Conservation (phyloP, 768 basidiomycete species). For the Boletus subparvulus region DNA sequence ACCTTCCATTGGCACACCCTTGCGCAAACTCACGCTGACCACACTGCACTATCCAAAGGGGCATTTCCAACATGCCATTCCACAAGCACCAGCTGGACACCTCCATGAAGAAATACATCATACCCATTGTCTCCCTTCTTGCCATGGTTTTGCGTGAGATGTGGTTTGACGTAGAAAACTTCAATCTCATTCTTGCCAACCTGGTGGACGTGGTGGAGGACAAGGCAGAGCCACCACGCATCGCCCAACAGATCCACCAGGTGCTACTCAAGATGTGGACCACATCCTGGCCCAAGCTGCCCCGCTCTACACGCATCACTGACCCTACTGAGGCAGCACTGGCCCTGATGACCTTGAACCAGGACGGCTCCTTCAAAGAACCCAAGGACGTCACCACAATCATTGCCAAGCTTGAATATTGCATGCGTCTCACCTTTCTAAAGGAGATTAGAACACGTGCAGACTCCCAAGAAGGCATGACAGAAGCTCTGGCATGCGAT, state of each 20-base stretch:
- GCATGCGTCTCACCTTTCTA: slow-evolving; percentile 7
- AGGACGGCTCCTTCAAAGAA: slow-evolving; percentile 21
- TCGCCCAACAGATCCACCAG: not conserved
- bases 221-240: too few relatives aligned
- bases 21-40: too few relatives aligned
- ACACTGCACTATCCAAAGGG: not conserved
- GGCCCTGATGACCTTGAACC: not conserved
- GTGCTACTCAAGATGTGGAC: slow-evolving; percentile 14
- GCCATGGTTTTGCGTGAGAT: not conserved
- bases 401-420: slow-evolving; percentile 11
- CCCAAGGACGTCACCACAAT: not conserved
- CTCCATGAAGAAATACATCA: slow-evolving; percentile 17
- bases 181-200: too few relatives aligned
- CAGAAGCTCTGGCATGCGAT: not conserved
- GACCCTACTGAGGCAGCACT: not conserved
- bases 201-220: too few relatives aligned
- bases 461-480: not conserved
- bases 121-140: not conserved
- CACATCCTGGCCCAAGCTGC: not conserved
- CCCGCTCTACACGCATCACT: not conserved
- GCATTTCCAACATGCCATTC: slow-evolving; percentile 27
- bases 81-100: slow-evolving; percentile 15
- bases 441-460: not conserved
- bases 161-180: too few relatives aligned
- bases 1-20: too few relatives aligned